Evolutionary conservation across 2,329 filamentous ascomycete species (phyloP), one percentile per base, ranked within the genome.

Genomic region (Aspergillus novofumigatus): DNA sequence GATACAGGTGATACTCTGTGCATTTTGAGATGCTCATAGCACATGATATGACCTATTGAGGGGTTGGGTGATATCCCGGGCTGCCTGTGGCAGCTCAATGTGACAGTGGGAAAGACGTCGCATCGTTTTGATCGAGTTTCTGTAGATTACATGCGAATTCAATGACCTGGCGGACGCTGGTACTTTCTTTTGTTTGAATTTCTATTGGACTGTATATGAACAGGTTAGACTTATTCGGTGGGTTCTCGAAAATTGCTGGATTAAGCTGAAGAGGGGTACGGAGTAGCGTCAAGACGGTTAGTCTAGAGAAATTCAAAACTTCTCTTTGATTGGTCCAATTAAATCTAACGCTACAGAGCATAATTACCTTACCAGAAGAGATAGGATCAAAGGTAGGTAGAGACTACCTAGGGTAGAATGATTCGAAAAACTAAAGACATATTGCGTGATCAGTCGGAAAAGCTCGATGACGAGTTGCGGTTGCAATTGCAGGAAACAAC

Each of bases 91-190:
- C 55, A 59, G 59, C 50, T 20, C 54, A 51, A 49, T 62, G 58
- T 61, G 56, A 58, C 55, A 59, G 54, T 61, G 58, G 54, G 49
- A 57, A 57, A 59, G 48, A 57, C 52, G 52, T 60, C 49, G 51
- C 57, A 65, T 69, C 68, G 60, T 69, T 66, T 67, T 65, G 64
- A 60, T 62, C 63, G 62, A 65, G 63, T 66, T 66, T 66, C 63
- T 70, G 69, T 71, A 71, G 67, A 71, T 68, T 71, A 71, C 67
- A 65, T 62, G 63, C 63, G 65, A 64, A 68, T 66, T 68, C 61
- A 65, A 69, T 59, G 61, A 67, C 62, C 58, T 57, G 66, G 67
- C 68, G 55, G 44, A 59, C 55, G 59, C 62, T 61, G 64, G 67
- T 63, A 54, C 53, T 64, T 62, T 62, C 51, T 55, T 63, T 62